Percentiles rank a stretch among this genome's conserved stretches.
phyloP scores from a whole-genome alignment of 768 basidiomycete species.

The Leccinum subtestaceum region DNA sequence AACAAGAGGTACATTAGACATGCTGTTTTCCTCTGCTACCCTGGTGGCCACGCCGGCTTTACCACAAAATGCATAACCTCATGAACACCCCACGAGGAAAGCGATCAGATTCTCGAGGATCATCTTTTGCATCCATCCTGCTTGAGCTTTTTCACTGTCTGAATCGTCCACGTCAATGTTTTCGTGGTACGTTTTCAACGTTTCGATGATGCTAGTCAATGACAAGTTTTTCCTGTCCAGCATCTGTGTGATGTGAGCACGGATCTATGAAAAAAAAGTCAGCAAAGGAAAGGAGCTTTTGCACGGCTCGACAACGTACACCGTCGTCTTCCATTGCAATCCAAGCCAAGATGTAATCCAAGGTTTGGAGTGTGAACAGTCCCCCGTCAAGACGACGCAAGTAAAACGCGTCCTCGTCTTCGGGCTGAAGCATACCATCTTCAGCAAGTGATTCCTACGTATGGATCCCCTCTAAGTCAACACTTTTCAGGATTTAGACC shows the following conservation, averaged over 20 bases:
- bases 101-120: constrained; percentile 67
- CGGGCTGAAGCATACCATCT: constrained; percentile 53
- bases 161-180: constrained; percentile 62
- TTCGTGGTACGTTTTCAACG: constrained; percentile 67
- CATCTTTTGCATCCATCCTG: constrained; percentile 56
- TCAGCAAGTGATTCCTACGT: constrained; percentile 52
- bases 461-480: not conserved
- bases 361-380: constrained; percentile 82
- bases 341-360: constrained; percentile 96
- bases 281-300: not conserved
- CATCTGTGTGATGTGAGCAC: constrained; percentile 71
- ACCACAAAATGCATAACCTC: constrained; percentile 20
- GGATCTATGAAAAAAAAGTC: constrained; percentile 54
- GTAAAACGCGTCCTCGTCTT: constrained; percentile 78
- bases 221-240: constrained; percentile 70
- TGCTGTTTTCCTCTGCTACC: constrained; percentile 71
- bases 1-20: constrained; percentile 84
- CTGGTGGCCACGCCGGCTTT: constrained; percentile 26
- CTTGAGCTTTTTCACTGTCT: constrained; percentile 29
- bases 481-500: not conserved
- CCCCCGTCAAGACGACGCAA: constrained; percentile 86
- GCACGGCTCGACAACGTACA: constrained; percentile 44
- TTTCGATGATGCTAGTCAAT: constrained; percentile 66
- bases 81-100: constrained; percentile 46
- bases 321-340: constrained; percentile 97